Percentiles rank a stretch among this genome's conserved stretches.
Conservation (phyloP, 2,329 filamentous ascomycete genomes). For the Clonostachys rosea region DNA sequence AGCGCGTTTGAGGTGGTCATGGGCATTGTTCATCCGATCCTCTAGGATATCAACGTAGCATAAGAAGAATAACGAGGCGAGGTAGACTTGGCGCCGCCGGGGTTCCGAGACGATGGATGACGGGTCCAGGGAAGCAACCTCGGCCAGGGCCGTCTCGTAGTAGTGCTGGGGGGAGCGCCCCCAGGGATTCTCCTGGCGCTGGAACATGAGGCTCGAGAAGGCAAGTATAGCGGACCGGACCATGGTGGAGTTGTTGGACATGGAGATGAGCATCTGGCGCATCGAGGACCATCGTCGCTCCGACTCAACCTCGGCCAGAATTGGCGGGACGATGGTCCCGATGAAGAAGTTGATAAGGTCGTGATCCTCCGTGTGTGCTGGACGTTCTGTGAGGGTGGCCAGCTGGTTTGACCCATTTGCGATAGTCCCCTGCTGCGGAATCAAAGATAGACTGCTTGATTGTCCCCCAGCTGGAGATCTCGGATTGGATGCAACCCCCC, state of each 20-base stretch:
- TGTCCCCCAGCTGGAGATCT: constrained; percentile 7
- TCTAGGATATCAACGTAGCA: constrained; percentile 47
- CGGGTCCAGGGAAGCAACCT: constrained; percentile 17
- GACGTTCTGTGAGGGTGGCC: constrained; percentile 6
- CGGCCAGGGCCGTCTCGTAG: constrained; percentile 27
- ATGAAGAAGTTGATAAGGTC: constrained; percentile 42
- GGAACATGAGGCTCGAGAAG: constrained; percentile 41
- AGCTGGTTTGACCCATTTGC: constrained; percentile 17
- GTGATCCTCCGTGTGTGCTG: constrained; percentile 30
- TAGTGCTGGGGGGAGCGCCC: constrained; percentile 24
- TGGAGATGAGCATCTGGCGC: constrained; percentile 39
- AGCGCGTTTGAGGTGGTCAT: constrained; percentile 42
- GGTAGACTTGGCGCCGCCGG: constrained; percentile 29
- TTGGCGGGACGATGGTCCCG: constrained; percentile 43
- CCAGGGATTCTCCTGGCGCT: constrained; percentile 22
- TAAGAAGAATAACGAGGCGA: constrained; percentile 47
- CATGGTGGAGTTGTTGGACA: constrained; percentile 40
- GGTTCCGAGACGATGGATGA: constrained; percentile 5
- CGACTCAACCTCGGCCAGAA: constrained; percentile 46
- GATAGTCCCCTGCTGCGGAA: too few species aligned
- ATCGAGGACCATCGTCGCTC: constrained; percentile 45
- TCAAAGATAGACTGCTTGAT: constrained; percentile 26
- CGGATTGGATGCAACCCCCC: not conserved
- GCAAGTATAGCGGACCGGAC: constrained; percentile 43
- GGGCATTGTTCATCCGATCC: constrained; percentile 33